Evolutionary conservation across 148 eudicot genomes (phyloP).

Genomic region (Chenopodium quinoa): DNA sequence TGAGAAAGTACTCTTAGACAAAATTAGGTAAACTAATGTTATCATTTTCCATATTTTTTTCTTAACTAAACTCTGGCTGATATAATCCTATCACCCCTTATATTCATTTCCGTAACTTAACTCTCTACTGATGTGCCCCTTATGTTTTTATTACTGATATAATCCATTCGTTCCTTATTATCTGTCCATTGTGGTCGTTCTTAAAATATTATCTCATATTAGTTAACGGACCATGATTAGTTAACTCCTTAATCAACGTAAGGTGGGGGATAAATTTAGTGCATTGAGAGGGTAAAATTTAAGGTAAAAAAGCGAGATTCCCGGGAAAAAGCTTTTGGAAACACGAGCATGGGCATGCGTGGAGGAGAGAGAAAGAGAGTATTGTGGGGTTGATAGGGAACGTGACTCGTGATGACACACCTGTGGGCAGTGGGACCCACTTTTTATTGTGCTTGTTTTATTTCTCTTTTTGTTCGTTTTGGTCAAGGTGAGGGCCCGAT

Average conservation of each 20-base stretch:
- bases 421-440: constrained; percentile 23
- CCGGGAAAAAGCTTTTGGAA: constrained; percentile 31
- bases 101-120: too few relatives aligned
- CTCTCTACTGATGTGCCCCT: too few relatives aligned
- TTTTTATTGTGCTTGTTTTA: background rate
- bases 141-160: too few relatives aligned
- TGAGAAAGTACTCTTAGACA: too few relatives aligned
- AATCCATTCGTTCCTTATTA: too few relatives aligned
- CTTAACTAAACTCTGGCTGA: too few relatives aligned
- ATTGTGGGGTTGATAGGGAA: constrained; percentile 23
- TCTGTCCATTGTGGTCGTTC: too few relatives aligned
- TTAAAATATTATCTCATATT: too few relatives aligned
- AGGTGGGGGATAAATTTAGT: background rate
- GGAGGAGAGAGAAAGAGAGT: constrained; percentile 7
- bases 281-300: background rate
- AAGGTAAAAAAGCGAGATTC: constrained; percentile 34
- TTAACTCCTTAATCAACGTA: background rate
- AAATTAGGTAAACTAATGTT: too few relatives aligned
- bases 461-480: background rate
- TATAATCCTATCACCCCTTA: too few relatives aligned
- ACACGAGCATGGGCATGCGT: constrained; percentile 38
- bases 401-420: constrained; percentile 31
- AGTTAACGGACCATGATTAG: too few relatives aligned
- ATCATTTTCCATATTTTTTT: too few relatives aligned
- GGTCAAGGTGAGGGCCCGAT: background rate